Evolutionary conservation across 768 basidiomycete species (phyloP), one percentile per base, ranked within the genome.

Genomic region (Leccinum sublutescens): DNA sequence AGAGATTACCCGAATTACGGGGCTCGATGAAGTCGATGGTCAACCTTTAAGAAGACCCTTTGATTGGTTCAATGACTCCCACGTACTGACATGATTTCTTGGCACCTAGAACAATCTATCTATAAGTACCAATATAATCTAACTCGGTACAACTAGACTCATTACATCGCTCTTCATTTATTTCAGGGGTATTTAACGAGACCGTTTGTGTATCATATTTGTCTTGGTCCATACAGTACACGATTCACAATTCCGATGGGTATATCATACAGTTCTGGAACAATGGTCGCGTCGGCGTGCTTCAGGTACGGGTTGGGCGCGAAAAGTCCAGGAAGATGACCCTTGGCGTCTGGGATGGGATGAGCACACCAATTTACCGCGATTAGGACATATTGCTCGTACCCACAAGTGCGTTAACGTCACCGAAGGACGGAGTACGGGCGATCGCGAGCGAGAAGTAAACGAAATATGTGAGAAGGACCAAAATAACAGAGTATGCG

Each of bases 231-330:
- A 58, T 91, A 92, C 33, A 89, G 66, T 50, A 90, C 84, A 52
- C 87, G 85, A 65, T 93, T 93, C 31, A 93, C 89, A 48, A 91
- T 69, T 12, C 88, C 88, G 53, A 91, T 85, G 4, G 93, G 93
- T 62, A 94, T 83, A 71, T 95, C 93, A 70, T 91, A 91, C 40
- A 89, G 73, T 58, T 86, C 85, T 4, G 89, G 86, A 15, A 83
- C 77, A 27, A 81, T 75, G 60, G 77, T 72, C 1, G 76, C 67
- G 54, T 78, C 70, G 2, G 82, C 78, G 43, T 83, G 77, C 9
- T 71, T 75, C 52, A 82, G 66, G 64, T 89, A 88, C 19, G 83
- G 78, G 65, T 76, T 75, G 9, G 64, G 62, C 0, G 59, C 65
- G 47, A 66, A 63, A 27, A 63, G 62, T 2, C 64, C 64, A 15